Conservation (phyloP, 1,284 basidiomycete genomes). For the Mycosarcoma maydis region DNA sequence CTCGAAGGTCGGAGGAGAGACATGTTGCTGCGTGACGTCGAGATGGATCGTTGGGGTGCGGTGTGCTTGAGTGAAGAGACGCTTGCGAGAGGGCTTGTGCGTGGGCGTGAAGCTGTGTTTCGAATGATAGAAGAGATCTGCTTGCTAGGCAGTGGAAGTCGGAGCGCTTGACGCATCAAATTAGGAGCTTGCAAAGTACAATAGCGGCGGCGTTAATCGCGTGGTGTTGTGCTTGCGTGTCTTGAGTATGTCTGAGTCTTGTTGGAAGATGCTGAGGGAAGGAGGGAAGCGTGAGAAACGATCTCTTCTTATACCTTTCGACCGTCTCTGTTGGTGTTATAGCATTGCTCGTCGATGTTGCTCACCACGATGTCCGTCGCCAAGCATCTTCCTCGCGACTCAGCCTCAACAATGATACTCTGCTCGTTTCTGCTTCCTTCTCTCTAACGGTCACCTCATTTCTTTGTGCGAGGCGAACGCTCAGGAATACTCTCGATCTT, state of each 20-base stretch:
- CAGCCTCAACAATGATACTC: too few relatives aligned
- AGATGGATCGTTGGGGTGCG: constrained; percentile 5
- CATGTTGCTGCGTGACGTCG: constrained; percentile 25
- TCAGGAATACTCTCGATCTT: too few relatives aligned
- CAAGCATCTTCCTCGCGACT: too few relatives aligned
- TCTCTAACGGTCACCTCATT: too few relatives aligned
- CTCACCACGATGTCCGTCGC: background rate
- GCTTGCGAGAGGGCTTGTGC: constrained; percentile 13
- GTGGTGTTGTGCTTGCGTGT: constrained; percentile 1
- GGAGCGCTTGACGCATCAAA: constrained; percentile 46
- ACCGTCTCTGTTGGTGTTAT: background rate
- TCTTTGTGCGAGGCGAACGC: too few relatives aligned
- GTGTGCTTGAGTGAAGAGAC: constrained; percentile 11
- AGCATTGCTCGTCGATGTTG: background rate
- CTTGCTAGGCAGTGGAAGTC: constrained; percentile 37
- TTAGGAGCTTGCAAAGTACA: background rate
- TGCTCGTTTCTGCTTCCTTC: too few relatives aligned
- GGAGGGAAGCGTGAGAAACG: background rate
- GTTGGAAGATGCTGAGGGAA: background rate
- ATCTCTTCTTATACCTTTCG: constrained; percentile 19
- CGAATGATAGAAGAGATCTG: constrained; percentile 25
- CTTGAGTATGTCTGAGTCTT: background rate
- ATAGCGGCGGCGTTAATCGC: background rate
- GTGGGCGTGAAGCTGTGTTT: constrained; percentile 22
- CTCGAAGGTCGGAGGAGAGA: constrained; percentile 38